These are phyloP conservation scores for Ceratobasidium sp. DNA, from an alignment of 1,284 basidiomycete genomes.

Conservation along the genomic window DNA sequence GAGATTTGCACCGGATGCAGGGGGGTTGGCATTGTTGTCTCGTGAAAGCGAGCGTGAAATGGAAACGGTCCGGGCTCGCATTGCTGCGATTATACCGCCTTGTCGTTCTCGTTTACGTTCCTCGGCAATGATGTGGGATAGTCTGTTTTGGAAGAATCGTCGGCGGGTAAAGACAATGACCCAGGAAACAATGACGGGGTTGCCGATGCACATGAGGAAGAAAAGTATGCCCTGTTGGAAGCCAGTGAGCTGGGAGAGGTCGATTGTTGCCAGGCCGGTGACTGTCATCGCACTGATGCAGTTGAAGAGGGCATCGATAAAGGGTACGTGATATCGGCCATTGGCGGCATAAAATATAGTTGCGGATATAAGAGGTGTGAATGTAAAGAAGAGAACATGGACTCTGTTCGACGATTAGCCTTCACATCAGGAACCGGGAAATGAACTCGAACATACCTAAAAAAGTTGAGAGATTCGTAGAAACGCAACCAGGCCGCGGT, in stretches of 20 bases:
- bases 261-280: constrained; percentile 75
- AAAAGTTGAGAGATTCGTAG: constrained; percentile 66
- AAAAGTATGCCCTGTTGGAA: constrained; percentile 81
- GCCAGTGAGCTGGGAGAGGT: constrained; percentile 72
- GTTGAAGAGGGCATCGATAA: constrained; percentile 77
- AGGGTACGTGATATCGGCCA: constrained; percentile 64
- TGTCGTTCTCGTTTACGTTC: constrained; percentile 47
- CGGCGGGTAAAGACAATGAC: constrained; percentile 68
- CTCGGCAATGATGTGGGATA: constrained; percentile 68
- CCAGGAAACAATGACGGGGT: constrained; percentile 72
- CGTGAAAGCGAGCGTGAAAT: constrained; percentile 19
- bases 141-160: constrained; percentile 73
- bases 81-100: constrained; percentile 25
- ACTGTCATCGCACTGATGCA: constrained; percentile 80
- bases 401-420: constrained; percentile 8
- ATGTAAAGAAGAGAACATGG: constrained; percentile 60
- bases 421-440: neutral
- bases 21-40: constrained; percentile 1
- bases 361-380: constrained; percentile 76
- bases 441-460: constrained; percentile 55
- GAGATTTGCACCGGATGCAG: no score
- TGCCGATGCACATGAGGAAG: constrained; percentile 73
- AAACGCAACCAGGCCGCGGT: constrained; percentile 10
- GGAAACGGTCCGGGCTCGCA: constrained; percentile 15
- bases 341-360: constrained; percentile 77